Percentiles rank a stretch among this genome's conserved stretches.
These are phyloP conservation scores for Triticum turgidum DNA, from an alignment of 176 grass and related monocot species.

Conservation along the genomic window DNA sequence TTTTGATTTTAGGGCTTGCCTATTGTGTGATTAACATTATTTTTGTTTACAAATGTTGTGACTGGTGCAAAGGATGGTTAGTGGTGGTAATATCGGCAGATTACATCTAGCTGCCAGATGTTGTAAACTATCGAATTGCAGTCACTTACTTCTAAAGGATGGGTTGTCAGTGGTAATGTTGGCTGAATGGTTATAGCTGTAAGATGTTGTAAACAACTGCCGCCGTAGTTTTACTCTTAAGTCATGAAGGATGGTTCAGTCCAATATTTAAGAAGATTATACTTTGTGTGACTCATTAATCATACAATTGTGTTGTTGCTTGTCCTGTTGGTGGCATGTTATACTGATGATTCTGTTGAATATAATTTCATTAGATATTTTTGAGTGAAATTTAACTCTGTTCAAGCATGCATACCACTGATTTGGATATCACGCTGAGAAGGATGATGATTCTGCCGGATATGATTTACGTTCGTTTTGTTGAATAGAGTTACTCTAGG, in stretches of 20 bases:
- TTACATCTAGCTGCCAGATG: slow-evolving; percentile 6
- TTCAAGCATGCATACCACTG: neutral
- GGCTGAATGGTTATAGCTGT: neutral
- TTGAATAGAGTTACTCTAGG: neutral
- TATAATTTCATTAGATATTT: neutral
- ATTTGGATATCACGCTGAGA: neutral
- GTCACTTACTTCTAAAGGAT: neutral
- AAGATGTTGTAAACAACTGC: slow-evolving; percentile 25
- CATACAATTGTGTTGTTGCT: neutral
- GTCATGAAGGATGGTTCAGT: slow-evolving; percentile 4
- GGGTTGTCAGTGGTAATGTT: neutral
- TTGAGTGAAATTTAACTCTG: neutral
- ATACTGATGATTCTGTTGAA: neutral
- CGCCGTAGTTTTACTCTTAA: neutral
- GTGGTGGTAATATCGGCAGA: neutral
- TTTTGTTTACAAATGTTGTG: neutral
- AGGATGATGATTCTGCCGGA: neutral
- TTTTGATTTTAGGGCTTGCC: slow-evolving; percentile 24
- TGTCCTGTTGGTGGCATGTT: neutral
- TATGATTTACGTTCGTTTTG: neutral
- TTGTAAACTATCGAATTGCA: slow-evolving; percentile 14
- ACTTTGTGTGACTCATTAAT: neutral
- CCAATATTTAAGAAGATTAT: slow-evolving; percentile 1
- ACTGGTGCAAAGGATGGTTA: neutral
- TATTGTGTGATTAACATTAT: slow-evolving; percentile 28